A percentile compares a stretch with the other conserved stretches of the same genome.
Conservation (phyloP, 2,329 filamentous ascomycete genomes). For the Chrysosporium keratinophilum region DNA sequence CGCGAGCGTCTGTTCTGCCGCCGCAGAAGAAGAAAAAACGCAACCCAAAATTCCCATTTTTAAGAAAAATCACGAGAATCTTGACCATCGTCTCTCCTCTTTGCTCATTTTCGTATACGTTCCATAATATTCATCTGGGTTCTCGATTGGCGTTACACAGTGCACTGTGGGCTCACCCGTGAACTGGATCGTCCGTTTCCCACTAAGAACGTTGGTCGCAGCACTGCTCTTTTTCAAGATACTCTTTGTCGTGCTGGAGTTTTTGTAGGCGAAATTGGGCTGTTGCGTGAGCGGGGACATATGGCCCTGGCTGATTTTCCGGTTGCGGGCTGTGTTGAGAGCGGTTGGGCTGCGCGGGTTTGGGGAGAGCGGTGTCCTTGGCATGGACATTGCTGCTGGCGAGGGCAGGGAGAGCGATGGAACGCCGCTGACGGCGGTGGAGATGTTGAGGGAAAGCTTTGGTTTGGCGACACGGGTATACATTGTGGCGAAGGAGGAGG, state of each 20-base stretch:
- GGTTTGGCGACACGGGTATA: slow-evolving; percentile 35
- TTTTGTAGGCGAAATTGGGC: slow-evolving; percentile 34
- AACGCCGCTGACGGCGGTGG: slow-evolving; percentile 26
- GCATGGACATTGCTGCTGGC: slow-evolving; percentile 25
- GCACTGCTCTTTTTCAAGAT: slow-evolving; percentile 38
- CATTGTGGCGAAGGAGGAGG: slow-evolving; percentile 24
- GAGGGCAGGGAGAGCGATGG: slow-evolving; percentile 37
- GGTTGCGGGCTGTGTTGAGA: slow-evolving; percentile 25
- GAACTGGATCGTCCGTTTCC: slow-evolving; percentile 36
- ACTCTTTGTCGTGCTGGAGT: slow-evolving; percentile 37
- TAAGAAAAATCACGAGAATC: neutral
- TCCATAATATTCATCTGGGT: slow-evolving; percentile 41
- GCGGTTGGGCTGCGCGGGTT: slow-evolving; percentile 34
- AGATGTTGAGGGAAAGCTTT: slow-evolving; percentile 40
- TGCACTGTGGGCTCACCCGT: slow-evolving; percentile 36
- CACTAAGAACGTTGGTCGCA: slow-evolving; percentile 14
- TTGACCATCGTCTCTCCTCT: slow-evolving; percentile 38
- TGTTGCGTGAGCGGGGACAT: slow-evolving; percentile 33
- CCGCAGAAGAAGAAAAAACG: too few species aligned
- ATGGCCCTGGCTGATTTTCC: slow-evolving; percentile 27
- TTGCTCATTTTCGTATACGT: slow-evolving; percentile 37
- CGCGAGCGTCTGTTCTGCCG: too few species aligned
- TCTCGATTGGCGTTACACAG: slow-evolving; percentile 41
- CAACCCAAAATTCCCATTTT: too few species aligned
- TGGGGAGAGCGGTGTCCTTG: slow-evolving; percentile 35